Base-by-base conservation (phyloP, 106 monocot species). In the Platanthera zijinensis region DNA sequence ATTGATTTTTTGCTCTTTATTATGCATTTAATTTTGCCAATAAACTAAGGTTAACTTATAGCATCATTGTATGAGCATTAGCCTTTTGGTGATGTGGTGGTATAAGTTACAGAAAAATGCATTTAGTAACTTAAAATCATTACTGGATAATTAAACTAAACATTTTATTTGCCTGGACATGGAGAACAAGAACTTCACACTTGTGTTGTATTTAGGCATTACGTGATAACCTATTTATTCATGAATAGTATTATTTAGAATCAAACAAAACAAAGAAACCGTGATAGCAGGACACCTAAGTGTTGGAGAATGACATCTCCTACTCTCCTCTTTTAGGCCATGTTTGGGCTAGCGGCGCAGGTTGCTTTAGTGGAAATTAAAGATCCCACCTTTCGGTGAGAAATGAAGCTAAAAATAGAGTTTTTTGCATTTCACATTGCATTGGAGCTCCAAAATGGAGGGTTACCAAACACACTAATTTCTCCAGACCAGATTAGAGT, bases 1-100 rank as follows among this genome's bases (percentile, higher is more conserved):
- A 91, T 76, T 74, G 32, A 75, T 48, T 77, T 13, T 28, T 7
- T 47, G 17, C 9, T 62, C 22, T 25, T 84, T 39, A 50, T 32
- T 6, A 22, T 66, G 2, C 30, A 30, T 10, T 62, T 19, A 66
- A 66, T 32, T 10, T 10, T 28, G 66, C 30, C 30, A 66, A 32
- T 66, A 32, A 66, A 66, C 17, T 66, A 66, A 8, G 22, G 66
- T 10, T 30, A 32, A 66, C 66, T 66, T 66, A 32, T 19, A 59
- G 59, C 59, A 59, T 59, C 19, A 19, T 59, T 19, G 59, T 11
- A 19, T 59, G 59, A 19, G 1, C 19, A 59, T 59, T 59, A 59
- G 19, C 18, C 19, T 11, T 59, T 59, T 59, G 59, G 18, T 57
- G 7, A 21, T 19, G 56, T 56, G 56, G 14, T 54, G 54, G 9